phyloP scores from a whole-genome alignment of 2,329 filamentous ascomycete genomes.

The Tolypocladium pustulatum region DNA sequence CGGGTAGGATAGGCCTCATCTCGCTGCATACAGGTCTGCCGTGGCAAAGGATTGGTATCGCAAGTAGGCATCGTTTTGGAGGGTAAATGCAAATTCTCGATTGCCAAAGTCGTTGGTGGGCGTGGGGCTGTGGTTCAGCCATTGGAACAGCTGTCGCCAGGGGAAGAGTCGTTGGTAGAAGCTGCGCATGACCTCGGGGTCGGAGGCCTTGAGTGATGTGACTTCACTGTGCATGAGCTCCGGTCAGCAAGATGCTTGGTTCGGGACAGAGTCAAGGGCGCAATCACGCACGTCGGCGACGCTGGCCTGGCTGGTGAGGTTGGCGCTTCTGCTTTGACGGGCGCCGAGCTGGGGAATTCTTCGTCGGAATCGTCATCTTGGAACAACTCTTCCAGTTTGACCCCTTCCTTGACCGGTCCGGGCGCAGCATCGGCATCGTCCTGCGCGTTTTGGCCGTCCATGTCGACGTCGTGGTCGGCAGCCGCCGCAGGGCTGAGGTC shows the following conservation, averaged over 20 bases:
- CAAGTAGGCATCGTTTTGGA: conserved; percentile 86
- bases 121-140: conserved; percentile 87
- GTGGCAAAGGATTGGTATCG: conserved; percentile 68
- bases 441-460: conserved; percentile 25
- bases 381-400: conserved; percentile 50
- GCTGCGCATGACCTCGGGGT: conserved; percentile 77
- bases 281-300: conserved; percentile 30
- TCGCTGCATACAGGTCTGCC: conserved; percentile 34
- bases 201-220: conserved; percentile 41
- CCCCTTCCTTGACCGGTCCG: conserved; percentile 27
- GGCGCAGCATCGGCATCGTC: conserved; percentile 8
- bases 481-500: conserved; percentile 16
- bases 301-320: conserved; percentile 32
- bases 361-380: conserved; percentile 49
- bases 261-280: not conserved
- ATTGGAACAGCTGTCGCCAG: conserved; percentile 90
- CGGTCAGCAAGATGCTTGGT: not conserved
- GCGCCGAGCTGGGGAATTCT: conserved; percentile 45
- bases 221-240: conserved; percentile 15
- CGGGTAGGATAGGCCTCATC: not conserved
- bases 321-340: conserved; percentile 22
- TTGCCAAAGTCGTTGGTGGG: conserved; percentile 84
- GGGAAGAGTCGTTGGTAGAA: conserved; percentile 96
- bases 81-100: conserved; percentile 90
- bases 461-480: conserved; percentile 19